These are phyloP conservation scores for Neonectria faginata DNA, from an alignment of 2,329 filamentous ascomycete species.

Conservation along the genomic window DNA sequence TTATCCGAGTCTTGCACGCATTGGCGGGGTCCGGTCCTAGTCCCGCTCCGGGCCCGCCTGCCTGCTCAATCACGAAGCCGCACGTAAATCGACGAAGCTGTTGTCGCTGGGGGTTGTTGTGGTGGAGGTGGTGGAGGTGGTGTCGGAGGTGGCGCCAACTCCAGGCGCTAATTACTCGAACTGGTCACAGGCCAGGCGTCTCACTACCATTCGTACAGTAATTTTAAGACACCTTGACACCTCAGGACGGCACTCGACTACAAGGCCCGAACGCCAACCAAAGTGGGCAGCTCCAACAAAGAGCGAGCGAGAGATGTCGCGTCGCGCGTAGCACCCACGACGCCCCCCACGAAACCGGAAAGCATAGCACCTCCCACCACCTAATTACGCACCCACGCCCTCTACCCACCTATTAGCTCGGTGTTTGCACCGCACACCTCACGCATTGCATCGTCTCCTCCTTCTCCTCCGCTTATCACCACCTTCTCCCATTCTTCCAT, in stretches of 20 bases:
- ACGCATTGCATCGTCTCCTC: constrained; percentile 16
- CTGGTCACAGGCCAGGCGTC: not conserved
- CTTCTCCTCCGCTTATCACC: constrained; percentile 36
- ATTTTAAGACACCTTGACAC: not conserved
- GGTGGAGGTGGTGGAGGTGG: constrained; percentile 1
- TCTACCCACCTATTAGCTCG: too few species aligned
- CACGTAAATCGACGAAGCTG: constrained; percentile 7
- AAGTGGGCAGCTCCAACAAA: constrained; percentile 16
- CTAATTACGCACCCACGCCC: too few species aligned
- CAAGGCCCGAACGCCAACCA: not conserved
- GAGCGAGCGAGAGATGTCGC: constrained; percentile 32
- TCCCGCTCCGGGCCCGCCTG: not conserved
- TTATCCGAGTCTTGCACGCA: constrained; percentile 21
- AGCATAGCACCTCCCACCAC: constrained; percentile 17
- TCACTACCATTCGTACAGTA: too few species aligned
- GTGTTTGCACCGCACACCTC: constrained; percentile 26
- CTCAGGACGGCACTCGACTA: not conserved
- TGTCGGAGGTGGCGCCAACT: constrained; percentile 9
- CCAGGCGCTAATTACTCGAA: not conserved
- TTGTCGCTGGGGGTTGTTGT: constrained; percentile 3
- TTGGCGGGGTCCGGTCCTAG: constrained; percentile 18
- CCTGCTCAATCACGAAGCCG: constrained; percentile 2
- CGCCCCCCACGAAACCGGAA: constrained; percentile 8
- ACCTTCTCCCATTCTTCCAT: constrained; percentile 10
- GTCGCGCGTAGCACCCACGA: constrained; percentile 43